Conservation (phyloP, 2,329 filamentous ascomycete species). For the Penicillium decumbens region DNA sequence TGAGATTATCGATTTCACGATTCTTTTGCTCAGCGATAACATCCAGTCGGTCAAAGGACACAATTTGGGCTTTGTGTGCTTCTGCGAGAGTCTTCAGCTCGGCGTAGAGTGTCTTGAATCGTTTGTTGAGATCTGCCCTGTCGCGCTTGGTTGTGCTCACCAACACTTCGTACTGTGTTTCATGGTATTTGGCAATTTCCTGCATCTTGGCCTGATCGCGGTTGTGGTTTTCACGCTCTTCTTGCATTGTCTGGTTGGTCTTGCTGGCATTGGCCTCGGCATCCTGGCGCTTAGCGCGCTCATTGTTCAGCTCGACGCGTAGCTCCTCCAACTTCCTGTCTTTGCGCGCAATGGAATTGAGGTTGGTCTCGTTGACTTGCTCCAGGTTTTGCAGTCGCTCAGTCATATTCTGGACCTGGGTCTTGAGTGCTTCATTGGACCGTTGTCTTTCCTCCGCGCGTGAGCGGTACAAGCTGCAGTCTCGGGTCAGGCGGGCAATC, state of each 20-base stretch:
- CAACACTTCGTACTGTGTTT: slow-evolving; percentile 45
- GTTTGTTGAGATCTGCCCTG: slow-evolving; percentile 37
- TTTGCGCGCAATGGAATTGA: slow-evolving; percentile 44
- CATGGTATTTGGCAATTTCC: slow-evolving; percentile 38
- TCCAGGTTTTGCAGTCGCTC: slow-evolving; percentile 45
- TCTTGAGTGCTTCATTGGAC: slow-evolving; percentile 44
- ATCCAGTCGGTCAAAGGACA: slow-evolving; percentile 40
- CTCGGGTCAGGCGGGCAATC: slow-evolving; percentile 47
- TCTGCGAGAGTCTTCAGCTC: slow-evolving; percentile 33
- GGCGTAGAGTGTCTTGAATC: slow-evolving; percentile 36
- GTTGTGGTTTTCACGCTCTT: slow-evolving; percentile 40
- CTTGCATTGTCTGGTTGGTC: slow-evolving; percentile 36
- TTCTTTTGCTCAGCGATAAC: slow-evolving; percentile 46
- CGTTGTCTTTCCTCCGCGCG: slow-evolving; percentile 46
- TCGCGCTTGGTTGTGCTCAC: slow-evolving; percentile 39
- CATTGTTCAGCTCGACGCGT: slow-evolving; percentile 39
- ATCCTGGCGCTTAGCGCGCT: slow-evolving; percentile 39
- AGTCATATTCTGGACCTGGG: slow-evolving; percentile 43
- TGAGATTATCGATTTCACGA: slow-evolving; percentile 39
- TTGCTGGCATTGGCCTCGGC: slow-evolving; percentile 40
- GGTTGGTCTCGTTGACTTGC: slow-evolving; percentile 46
- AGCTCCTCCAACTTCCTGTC: slow-evolving; percentile 48
- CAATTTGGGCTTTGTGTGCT: slow-evolving; percentile 36
- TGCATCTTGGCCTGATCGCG: slow-evolving; percentile 37
- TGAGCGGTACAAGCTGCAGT: slow-evolving; percentile 44